Conservation (phyloP, 345 rosid genomes). For the Durio zibethinus region DNA sequence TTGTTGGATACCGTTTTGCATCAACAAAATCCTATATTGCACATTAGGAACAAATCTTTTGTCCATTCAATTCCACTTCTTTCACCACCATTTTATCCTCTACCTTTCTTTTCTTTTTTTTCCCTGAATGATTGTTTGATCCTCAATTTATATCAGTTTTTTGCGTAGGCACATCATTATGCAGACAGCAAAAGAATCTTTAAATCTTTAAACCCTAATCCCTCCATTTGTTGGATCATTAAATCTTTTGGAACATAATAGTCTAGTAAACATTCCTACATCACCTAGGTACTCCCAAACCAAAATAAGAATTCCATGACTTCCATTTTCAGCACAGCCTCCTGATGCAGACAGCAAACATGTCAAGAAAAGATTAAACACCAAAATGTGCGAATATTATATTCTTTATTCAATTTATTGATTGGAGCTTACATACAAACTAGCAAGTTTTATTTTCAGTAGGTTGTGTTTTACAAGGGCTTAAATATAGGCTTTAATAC, state of each 20-base stretch:
- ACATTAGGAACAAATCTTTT: neutral
- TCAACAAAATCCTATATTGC: neutral
- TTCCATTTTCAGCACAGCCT: neutral
- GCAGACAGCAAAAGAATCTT: too few relatives aligned
- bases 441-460: neutral
- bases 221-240: too few relatives aligned
- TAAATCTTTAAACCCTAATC: too few relatives aligned
- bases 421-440: neutral
- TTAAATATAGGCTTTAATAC: neutral
- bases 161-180: neutral
- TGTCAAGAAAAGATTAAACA: neutral
- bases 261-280: neutral
- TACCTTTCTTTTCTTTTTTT: too few relatives aligned
- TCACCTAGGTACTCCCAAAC: neutral
- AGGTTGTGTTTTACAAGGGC: neutral
- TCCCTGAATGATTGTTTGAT: too few relatives aligned
- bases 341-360: neutral
- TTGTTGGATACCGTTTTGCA: neutral
- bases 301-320: neutral
- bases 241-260: neutral
- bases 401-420: neutral
- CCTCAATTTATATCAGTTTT: neutral
- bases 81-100: neutral
- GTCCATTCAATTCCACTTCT: neutral
- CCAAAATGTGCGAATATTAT: neutral